Evolutionary conservation across 1,284 basidiomycete genomes (phyloP), one percentile per base, ranked within the genome.

Genomic region (Sanguinoderma infundibulare): DNA sequence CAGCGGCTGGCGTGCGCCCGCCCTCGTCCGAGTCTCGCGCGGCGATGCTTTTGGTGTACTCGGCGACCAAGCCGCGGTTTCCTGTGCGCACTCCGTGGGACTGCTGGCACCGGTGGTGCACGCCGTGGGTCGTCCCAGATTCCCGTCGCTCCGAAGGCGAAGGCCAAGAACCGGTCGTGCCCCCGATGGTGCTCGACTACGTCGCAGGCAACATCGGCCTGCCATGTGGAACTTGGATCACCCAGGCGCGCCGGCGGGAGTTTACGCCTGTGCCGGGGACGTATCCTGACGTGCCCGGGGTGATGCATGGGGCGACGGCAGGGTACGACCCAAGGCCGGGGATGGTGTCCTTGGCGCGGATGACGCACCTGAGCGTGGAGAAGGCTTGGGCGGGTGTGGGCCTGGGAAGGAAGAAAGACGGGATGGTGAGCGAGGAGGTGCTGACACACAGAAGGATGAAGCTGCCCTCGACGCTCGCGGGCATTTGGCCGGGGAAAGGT

Each of bases 21-120:
- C 55, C 60, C 3, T 58, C 63, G 7, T 36, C 51, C 1, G 63
- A 64, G 40, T 67, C 62, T 36, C 62, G 65, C 28, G 39, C 56
- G 24, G 59, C 61, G 30, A 63, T 68, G 63, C 50, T 61, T 24
- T 50, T 53, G 39, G 28, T 69, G 36, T 69, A 67, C 55, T 30
- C 44, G 1, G 51, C 55, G 47, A 60, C 60, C 22, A 54, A 59
- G 36, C 26, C 64, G 49, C 62, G 60, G 7, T 67, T 61, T 34
- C 60, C 63, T 0, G 57, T 63, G 46, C 61, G 67, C 34, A 62
- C 62, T 2, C 34, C 64, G 5, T 69, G 67, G 67, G 67, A 69
- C 54, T 66, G 63, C 57, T 69, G 67, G 67, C 67, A 69, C 42
- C 67, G 67, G 9, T 69, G 67, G 67, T 62, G 62, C 53, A 67